phyloP scores from a whole-genome alignment of 1,284 basidiomycete species.

The Marasmius sp. region DNA sequence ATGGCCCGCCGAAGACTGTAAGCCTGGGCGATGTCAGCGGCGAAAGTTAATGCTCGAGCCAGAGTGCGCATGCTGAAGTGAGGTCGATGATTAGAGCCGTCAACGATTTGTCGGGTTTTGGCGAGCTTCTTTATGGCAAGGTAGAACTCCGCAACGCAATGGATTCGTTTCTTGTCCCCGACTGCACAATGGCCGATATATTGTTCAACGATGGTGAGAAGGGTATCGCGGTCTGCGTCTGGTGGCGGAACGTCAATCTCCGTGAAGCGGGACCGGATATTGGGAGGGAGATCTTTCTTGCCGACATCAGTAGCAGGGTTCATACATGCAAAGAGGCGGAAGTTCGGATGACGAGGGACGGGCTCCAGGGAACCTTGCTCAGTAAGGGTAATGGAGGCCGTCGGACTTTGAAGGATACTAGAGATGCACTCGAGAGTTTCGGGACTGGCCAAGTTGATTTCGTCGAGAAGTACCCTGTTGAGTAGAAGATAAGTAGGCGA shows the following conservation, averaged over 20 bases:
- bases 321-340: constrained; percentile 98
- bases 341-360: constrained; percentile 90
- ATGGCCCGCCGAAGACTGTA: constrained; percentile 87
- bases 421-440: constrained; percentile 96
- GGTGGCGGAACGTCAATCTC: constrained; percentile 95
- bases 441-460: constrained; percentile 92
- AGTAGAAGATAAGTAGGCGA: constrained; percentile 7
- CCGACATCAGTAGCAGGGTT: constrained; percentile 99
- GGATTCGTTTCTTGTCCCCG: constrained; percentile 77
- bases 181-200: constrained; percentile 88
- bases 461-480: constrained; percentile 88
- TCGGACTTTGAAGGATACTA: constrained; percentile 81
- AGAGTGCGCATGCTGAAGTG: constrained; percentile 98
- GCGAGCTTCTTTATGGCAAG: constrained; percentile 80
- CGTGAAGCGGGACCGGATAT: constrained; percentile 90
- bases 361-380: constrained; percentile 94
- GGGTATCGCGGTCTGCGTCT: constrained; percentile 89
- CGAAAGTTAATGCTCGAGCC: constrained; percentile 89
- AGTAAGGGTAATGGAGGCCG: constrained; percentile 88
- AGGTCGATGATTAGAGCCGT: constrained; percentile 93
- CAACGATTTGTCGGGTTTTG: constrained; percentile 82
- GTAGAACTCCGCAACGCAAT: constrained; percentile 94
- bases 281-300: constrained; percentile 93
- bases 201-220: constrained; percentile 85
- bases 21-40: constrained; percentile 75